Conservation (phyloP, 2,329 filamentous ascomycete species). For the Colletotrichum magnum region DNA sequence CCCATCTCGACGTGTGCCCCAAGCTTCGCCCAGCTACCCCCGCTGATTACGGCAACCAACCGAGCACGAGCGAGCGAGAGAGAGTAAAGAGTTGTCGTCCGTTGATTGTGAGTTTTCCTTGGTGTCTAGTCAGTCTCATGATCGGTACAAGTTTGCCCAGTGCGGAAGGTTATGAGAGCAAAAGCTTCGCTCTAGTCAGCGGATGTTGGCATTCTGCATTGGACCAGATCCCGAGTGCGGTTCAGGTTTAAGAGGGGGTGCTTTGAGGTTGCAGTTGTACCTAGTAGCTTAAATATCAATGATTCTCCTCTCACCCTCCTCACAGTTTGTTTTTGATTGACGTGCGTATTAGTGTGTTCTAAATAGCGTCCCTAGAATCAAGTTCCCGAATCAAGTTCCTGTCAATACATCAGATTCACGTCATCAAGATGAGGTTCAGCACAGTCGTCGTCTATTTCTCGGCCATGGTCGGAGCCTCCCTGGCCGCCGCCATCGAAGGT, state of each 20-base stretch:
- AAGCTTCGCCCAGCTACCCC: constrained; percentile 31
- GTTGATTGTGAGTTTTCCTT: no score
- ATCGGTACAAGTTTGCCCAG: constrained; percentile 26
- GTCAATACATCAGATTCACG: neutral
- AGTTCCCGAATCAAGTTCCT: neutral
- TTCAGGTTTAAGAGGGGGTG: constrained; percentile 3
- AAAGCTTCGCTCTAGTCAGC: constrained; percentile 19
- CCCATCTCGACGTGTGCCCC: constrained; percentile 14
- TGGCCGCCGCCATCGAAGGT: constrained; percentile 28
- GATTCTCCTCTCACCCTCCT: neutral
- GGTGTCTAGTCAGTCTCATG: constrained; percentile 24
- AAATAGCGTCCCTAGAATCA: neutral
- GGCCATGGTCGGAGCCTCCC: constrained; percentile 12
- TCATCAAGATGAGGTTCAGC: constrained; percentile 25
- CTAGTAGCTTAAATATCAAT: constrained; percentile 28
- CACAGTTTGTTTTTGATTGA: neutral
- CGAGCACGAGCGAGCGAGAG: neutral
- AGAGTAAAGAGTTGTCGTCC: neutral
- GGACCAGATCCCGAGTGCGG: neutral
- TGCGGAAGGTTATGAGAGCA: constrained; percentile 25
- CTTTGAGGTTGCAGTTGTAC: neutral
- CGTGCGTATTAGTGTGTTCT: neutral
- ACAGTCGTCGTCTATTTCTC: constrained; percentile 19
- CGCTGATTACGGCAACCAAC: constrained; percentile 4
- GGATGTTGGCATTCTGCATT: neutral